Base-by-base conservation (phyloP, 495 filamentous ascomycete genomes). In the Penicillium cataractarum region DNA sequence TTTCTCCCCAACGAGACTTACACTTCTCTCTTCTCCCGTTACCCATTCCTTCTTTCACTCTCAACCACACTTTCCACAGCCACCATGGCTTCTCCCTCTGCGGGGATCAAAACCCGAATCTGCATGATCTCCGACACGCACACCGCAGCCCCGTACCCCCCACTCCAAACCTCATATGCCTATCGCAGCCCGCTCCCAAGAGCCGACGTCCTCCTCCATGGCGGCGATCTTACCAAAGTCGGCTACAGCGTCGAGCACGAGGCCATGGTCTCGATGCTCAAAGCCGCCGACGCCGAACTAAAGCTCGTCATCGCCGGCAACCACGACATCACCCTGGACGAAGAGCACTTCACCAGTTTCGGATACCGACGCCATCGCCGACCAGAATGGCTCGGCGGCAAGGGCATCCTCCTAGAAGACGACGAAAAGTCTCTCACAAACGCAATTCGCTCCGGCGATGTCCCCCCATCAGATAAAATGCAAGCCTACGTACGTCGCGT, bases 221-320 rank as follows among this genome's bases (percentile, higher is more conserved):
- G 86, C 63, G 90, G 90, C 44, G 90, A 93, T 71, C 70, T 93
- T 24, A 93, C 90, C 9, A 82, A 83, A 58, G 72, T 83, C 55
- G 90, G 89, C 2, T 80, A 81, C 15, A 50, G 83, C 3, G 52
- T 69, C 42, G 84, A 92, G 65, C 87, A 87, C 66, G 70, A 77
- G 15, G 58, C 65, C 7, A 76, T 80, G 9, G 65, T 93, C 22
- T 55, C 75, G 3, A 81, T 90, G 68, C 76, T 95, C 15, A 68
- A 70, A 17, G 64, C 55, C 0, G 82, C 87, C 56, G 66, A 84
- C 6, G 90, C 91, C 0, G 83, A 87, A 21, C 73, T 93, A 6
- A 96, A 93, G 62, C 75, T 96, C 37, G 85, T 93, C 35, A 92
- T 96, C 55, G 86, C 91, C 1, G 91, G 91, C 0, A 93, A 94